Conservation (phyloP, 192 early-diverging fungal species). For the Mycoemilia scoparia region DNA sequence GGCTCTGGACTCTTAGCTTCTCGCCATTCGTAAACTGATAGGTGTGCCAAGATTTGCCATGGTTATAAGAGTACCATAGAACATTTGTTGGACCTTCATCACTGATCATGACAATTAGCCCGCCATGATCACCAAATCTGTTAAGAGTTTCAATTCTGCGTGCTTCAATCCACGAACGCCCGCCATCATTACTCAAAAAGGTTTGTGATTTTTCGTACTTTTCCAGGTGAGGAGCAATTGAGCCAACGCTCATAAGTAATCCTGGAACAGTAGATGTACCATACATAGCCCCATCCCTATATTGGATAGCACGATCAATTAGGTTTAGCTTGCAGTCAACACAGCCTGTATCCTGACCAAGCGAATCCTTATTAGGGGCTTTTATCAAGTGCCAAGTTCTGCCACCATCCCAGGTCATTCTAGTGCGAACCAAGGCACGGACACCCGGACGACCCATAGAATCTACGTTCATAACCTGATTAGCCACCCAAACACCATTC, state of each 20-base stretch:
- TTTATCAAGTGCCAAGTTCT: conserved; percentile 43
- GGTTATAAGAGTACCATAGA: conserved; percentile 56
- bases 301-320: conserved; percentile 46
- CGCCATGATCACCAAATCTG: conserved; percentile 89
- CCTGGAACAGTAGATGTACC: conserved; percentile 56
- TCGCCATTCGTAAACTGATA: conserved; percentile 34
- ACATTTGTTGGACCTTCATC: conserved; percentile 50
- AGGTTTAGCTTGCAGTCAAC: conserved; percentile 58
- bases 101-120: conserved; percentile 53
- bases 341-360: conserved; percentile 9
- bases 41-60: conserved; percentile 53
- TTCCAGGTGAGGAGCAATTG: conserved; percentile 48
- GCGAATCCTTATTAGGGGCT: conserved; percentile 29
- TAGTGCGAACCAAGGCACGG: conserved; percentile 45
- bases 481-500: conserved; percentile 72
- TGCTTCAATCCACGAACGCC: conserved; percentile 63
- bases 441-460: conserved; percentile 33
- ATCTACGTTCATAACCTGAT: conserved; percentile 56
- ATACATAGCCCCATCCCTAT: conserved; percentile 37
- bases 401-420: conserved; percentile 86
- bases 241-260: conserved; percentile 77
- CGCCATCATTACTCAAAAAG: conserved; percentile 71
- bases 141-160: conserved; percentile 43
- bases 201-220: conserved; percentile 45
- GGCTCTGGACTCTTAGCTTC: conserved; percentile 37